A percentile compares a stretch with the other conserved stretches of the same genome.
phyloP scores from a whole-genome alignment of 768 basidiomycete genomes.

The Suillus weaverae region DNA sequence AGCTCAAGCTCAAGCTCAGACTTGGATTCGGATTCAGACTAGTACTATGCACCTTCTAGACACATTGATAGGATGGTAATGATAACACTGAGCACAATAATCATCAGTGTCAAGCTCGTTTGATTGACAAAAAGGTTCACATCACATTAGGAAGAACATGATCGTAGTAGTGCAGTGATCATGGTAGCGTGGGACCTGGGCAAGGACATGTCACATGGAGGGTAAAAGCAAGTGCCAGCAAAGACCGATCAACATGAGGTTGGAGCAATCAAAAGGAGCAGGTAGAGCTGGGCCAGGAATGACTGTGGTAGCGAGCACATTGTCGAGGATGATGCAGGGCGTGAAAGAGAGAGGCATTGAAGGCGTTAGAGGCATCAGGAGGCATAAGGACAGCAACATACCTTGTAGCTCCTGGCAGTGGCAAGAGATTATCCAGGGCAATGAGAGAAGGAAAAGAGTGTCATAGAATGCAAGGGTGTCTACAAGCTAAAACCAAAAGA shows the following conservation, averaged over 20 bases:
- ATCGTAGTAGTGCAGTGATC: neutral
- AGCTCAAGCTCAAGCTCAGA: no score
- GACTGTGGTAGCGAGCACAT: no score
- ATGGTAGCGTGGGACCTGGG: neutral
- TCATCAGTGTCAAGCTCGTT: no score
- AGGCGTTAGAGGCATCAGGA: neutral
- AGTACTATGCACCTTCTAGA: neutral
- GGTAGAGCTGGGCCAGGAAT: no score
- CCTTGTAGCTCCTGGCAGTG: neutral
- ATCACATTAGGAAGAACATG: neutral
- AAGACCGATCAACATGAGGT: neutral
- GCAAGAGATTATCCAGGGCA: neutral
- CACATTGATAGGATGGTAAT: neutral
- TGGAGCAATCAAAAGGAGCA: no score
- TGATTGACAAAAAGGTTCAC: no score
- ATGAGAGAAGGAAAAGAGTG: neutral
- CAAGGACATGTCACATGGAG: neutral
- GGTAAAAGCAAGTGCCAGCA: neutral
- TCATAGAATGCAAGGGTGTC: neutral
- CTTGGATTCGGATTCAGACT: neutral
- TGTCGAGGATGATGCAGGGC: no score
- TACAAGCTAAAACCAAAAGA: neutral
- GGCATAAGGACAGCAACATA: neutral
- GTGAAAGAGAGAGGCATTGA: neutral
- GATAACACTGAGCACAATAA: no score